phyloP scores from a whole-genome alignment of 768 basidiomycete species.

The Boletus rubescentipes region DNA sequence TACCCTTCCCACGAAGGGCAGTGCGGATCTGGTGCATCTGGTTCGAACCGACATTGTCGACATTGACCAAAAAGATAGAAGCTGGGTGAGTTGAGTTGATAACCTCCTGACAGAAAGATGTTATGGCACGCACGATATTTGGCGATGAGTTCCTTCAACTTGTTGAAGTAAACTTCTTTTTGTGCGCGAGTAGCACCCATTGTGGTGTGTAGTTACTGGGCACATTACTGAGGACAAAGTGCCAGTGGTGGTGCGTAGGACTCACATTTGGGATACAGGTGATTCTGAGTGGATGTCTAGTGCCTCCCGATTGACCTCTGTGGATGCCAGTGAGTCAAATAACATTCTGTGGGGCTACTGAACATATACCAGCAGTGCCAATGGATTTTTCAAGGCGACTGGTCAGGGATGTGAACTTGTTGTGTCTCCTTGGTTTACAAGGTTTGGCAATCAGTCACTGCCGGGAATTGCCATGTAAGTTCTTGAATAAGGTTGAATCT shows the following conservation, averaged over 20 bases:
- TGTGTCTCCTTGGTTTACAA: constrained; percentile 12
- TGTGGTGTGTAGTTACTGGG: constrained; percentile 36
- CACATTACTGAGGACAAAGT: not conserved
- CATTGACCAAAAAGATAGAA: constrained; percentile 98
- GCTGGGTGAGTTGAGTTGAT: constrained; percentile 47
- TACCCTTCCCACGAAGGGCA: constrained; percentile 92
- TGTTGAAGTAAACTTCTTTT: constrained; percentile 88
- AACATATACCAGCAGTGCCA: constrained; percentile 71
- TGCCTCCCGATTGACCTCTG: constrained; percentile 96
- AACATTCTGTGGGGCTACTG: not conserved
- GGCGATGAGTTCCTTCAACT: constrained; percentile 90
- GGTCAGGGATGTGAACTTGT: constrained; percentile 24
- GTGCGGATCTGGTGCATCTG: constrained; percentile 99
- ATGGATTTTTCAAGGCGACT: constrained; percentile 94
- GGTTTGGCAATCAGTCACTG: constrained; percentile 18
- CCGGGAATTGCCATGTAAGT: constrained; percentile 30
- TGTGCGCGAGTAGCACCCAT: constrained; percentile 93
- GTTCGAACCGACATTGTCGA: constrained; percentile 99
- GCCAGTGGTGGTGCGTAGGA: not conserved
- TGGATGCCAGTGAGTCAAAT: constrained; percentile 8
- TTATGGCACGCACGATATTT: constrained; percentile 72
- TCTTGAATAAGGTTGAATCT: constrained; percentile 28
- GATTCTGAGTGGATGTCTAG: constrained; percentile 36
- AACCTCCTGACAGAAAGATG: not conserved
- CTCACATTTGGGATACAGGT: constrained; percentile 29